Evolutionary conservation across 2,329 filamentous ascomycete genomes (phyloP), one percentile per base, ranked within the genome.

Genomic region (Epichloe aotearoae): DNA sequence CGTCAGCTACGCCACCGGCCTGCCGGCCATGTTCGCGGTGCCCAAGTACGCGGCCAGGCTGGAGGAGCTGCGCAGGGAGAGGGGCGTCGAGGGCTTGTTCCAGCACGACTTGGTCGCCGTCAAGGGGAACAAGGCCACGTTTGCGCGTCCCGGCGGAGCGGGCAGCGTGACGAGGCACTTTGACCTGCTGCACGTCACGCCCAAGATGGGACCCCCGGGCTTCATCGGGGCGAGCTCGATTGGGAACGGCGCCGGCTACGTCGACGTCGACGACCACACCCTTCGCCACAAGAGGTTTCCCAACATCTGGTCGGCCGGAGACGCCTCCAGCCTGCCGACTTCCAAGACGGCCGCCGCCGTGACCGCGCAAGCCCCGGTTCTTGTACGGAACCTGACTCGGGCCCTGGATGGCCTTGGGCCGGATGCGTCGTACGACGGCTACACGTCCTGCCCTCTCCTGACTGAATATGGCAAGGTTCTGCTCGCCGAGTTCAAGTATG

Each of bases 401-500:
- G 56, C 66, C 0, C 58, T 74, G 47, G 69, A 77, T 15, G 74
- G 73, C 36, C 70, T 73, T 56, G 60, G 67, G 10, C 62, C 66
- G 0, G 64, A 73, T 19, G 66, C 67, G 0, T 56, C 55, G 1
- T 79, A 79, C 51, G 74, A 79, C 53, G 75, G 75, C 2, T 79
- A 79, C 62, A 76, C 75, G 4, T 77, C 74, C 0, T 79, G 75
- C 57, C 76, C 75, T 5, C 66, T 79, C 2, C 43, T 71, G 52
- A 78, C 74, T 2, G 70, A 80, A 56, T 79, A 82, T 54, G 76
- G 76, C 52, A 82, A 82, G 66, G 77, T 83, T 1, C 66, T 83
- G 19, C 73, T 83, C 8, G 78, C 78, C 0, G 80, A 83, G 62
- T 83, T 83, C 68, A 82, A 79, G 66, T 83, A 83, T 54, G 79